Evolutionary conservation across 441 rosid genomes (phyloP).

Genomic region (Adansonia madagascariensis): DNA sequence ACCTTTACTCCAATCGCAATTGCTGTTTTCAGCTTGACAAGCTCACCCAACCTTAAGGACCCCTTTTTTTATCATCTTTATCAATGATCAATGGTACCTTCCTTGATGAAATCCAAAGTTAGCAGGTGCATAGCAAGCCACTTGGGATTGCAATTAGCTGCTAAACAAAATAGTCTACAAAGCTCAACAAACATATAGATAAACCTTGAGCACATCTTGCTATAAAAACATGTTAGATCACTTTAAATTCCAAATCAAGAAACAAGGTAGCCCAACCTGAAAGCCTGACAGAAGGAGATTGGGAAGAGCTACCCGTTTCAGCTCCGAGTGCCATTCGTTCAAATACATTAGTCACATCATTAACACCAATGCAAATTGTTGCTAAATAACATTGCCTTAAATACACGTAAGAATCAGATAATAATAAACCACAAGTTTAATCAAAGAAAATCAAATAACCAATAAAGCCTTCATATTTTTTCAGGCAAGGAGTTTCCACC

Average conservation of each 20-base stretch:
- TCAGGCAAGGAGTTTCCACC: slow-evolving; percentile 67
- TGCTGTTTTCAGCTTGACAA: slow-evolving; percentile 75
- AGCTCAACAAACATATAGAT: neutral
- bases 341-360: slow-evolving; percentile 84
- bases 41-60: slow-evolving; percentile 75
- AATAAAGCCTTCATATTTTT: slow-evolving; percentile 52
- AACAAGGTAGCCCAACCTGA: slow-evolving; percentile 54
- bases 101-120: slow-evolving; percentile 59
- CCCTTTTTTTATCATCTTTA: slow-evolving; percentile 60
- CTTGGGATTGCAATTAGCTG: slow-evolving; percentile 78
- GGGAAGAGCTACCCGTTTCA: slow-evolving; percentile 30
- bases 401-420: slow-evolving; percentile 16
- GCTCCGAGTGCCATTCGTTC: slow-evolving; percentile 64
- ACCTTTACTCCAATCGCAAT: slow-evolving; percentile 76
- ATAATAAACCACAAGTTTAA: neutral
- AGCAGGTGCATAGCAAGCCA: slow-evolving; percentile 79
- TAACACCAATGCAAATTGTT: slow-evolving; percentile 91
- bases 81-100: slow-evolving; percentile 65
- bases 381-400: slow-evolving; percentile 39
- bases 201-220: neutral
- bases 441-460: neutral
- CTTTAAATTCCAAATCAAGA: neutral
- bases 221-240: neutral
- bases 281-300: slow-evolving; percentile 43
- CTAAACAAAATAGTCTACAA: slow-evolving; percentile 62